Conservation (phyloP, 176 grass and related monocot genomes). For the barley (Hordeum vulgare) region MorexV3_pseudomolecules_assembly NC_058523.1:20333723-20334222, state of each 20-base stretch:
- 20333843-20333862: background rate
- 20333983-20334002: background rate
- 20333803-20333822: constrained; percentile 6
- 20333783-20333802: too few species aligned
- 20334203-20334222: constrained; percentile 99
- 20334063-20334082: background rate
- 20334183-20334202: background rate
- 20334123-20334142: background rate
- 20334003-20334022: background rate
- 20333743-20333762: too few species aligned
- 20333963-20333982: background rate
- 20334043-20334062: constrained; percentile 6
- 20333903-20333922: background rate
- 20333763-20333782: too few species aligned
- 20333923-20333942: background rate
- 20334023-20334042: background rate
- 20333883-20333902: background rate
- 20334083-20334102: background rate
- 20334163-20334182: background rate
- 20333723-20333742: too few species aligned
- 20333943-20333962: background rate
- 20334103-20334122: background rate
- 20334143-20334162: constrained; percentile 8
- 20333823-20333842: background rate
- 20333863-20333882: too few species aligned